Percentiles rank a stretch among this genome's conserved stretches.
phyloP scores from a whole-genome alignment of 1,139 yeast genomes.

The Yamadazyma friedrichii region DNA sequence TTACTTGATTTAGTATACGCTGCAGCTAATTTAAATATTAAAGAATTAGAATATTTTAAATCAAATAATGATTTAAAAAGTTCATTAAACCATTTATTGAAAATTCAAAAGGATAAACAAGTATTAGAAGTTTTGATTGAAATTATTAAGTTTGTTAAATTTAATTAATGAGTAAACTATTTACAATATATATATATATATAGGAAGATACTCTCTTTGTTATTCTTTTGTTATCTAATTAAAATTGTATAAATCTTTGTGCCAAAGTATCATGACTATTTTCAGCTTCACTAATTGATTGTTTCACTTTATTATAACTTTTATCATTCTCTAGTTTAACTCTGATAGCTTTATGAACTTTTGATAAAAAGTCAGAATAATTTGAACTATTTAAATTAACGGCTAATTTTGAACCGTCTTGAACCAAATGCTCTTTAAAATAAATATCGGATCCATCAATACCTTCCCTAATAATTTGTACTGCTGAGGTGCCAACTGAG shows the following conservation, averaged over 20 bases:
- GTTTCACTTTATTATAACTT: constrained; percentile 30
- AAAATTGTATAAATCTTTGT: constrained; percentile 40
- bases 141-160: constrained; percentile 19
- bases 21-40: constrained; percentile 16
- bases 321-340: constrained; percentile 52
- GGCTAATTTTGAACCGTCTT: constrained; percentile 51
- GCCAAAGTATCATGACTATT: constrained; percentile 35
- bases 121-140: constrained; percentile 21
- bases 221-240: background rate
- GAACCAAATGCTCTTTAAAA: constrained; percentile 63
- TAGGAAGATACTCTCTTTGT: background rate
- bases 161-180: constrained; percentile 6
- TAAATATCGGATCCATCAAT: constrained; percentile 61
- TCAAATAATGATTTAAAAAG: constrained; percentile 17
- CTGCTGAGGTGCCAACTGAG: constrained; percentile 34
- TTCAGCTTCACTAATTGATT: constrained; percentile 30
- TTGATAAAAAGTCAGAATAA: constrained; percentile 59
- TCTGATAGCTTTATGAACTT: constrained; percentile 59
- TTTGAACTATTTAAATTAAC: constrained; percentile 41
- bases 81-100: constrained; percentile 19
- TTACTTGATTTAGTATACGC: constrained; percentile 30
- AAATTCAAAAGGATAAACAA: constrained; percentile 16
- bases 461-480: constrained; percentile 66
- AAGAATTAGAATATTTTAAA: constrained; percentile 12
- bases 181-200: background rate